These are phyloP conservation scores for Pulveroboletus ravenelii DNA, from an alignment of 768 basidiomycete genomes.

Conservation along the genomic window DNA sequence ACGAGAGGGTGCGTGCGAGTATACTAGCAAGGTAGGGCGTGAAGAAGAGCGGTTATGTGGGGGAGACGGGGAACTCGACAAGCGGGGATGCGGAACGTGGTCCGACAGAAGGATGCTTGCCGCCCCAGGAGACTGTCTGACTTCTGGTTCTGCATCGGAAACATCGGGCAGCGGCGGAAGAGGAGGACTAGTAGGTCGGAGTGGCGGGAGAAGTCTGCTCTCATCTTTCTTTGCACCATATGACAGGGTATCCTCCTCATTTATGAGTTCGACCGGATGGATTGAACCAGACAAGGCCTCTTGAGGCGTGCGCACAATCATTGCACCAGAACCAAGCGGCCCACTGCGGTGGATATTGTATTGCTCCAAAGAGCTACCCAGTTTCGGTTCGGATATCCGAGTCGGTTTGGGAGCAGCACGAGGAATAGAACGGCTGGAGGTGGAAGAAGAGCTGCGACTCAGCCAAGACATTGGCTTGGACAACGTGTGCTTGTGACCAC, in stretches of 20 bases:
- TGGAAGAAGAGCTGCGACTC: constrained; percentile 33
- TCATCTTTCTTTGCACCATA: constrained; percentile 16
- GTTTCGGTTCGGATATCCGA: constrained; percentile 43
- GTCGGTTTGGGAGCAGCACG: constrained; percentile 36
- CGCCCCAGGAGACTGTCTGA: constrained; percentile 13
- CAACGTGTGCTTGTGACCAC: constrained; percentile 34
- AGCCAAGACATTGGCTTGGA: constrained; percentile 43
- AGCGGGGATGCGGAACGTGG: constrained; percentile 25
- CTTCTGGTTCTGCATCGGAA: not conserved
- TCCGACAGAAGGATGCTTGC: constrained; percentile 23
- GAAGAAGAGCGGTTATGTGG: constrained; percentile 36
- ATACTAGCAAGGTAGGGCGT: constrained; percentile 20
- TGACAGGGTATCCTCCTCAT: constrained; percentile 10
- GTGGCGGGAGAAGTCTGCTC: constrained; percentile 24
- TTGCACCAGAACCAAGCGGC: constrained; percentile 65
- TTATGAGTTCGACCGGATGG: constrained; percentile 1
- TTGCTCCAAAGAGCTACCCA: constrained; percentile 31
- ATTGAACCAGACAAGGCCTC: constrained; percentile 54
- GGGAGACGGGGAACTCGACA: constrained; percentile 29
- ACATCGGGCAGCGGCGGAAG: constrained; percentile 48
- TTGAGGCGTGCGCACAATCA: constrained; percentile 72
- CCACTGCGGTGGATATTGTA: constrained; percentile 37
- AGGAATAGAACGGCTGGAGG: constrained; percentile 21
- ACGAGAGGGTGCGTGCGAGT: constrained; percentile 35
- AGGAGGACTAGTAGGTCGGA: constrained; percentile 38